Base-by-base conservation (phyloP, 1,284 basidiomycete genomes). In the Pseudozyma hubeiensis region DNA sequence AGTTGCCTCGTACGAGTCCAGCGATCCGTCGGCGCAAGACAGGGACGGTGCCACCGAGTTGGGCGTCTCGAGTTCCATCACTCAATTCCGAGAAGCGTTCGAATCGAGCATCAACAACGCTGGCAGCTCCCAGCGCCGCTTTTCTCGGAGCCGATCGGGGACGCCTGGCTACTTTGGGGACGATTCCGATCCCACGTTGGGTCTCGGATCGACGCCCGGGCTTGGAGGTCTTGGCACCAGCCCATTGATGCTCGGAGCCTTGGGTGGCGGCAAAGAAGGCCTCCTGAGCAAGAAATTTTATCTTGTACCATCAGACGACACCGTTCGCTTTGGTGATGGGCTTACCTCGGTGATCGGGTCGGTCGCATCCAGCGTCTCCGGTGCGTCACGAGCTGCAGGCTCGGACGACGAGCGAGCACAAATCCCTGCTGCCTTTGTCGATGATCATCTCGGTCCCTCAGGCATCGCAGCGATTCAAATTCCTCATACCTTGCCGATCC, bases 251-350 rank as follows among this genome's bases (percentile, higher is more conserved):
- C 46, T 68, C 8, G 71, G 75, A 13, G 43, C 64, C 2, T 17
- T 52, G 19, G 61, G 64, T 1, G 64, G 76, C 5, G 74, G 63
- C n/a, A 50, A 50, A 31, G 53, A 55, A 1, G 70, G 53, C 2
- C 52, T 75, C 29, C 67, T 78, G 5, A 48, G 30, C 45, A 78
- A 73, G 49, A 75, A 85, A 0, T 93, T 90, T 84, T 93, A 90
- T 79, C 89, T 91, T 3, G 88, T 96, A 0, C 89, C 91, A 1
- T 84, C 84, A 2, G 92, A 96, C 80, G 90, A 91, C 4, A 94
- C 93, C 0, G 83, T 89, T 59, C 90, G 93, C 17, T 88, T 94
- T 47, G 94, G 94, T 9, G 93, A 93, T 68, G 88, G 86, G 52
- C 87, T 16, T 80, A 89, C 46, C 86, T 89, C 73, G 7, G 60